A percentile compares a stretch with the other conserved stretches of the same genome.
Evolutionary conservation across 2,329 filamentous ascomycete genomes (phyloP).

Genomic region (Phyllachora maydis): DNA sequence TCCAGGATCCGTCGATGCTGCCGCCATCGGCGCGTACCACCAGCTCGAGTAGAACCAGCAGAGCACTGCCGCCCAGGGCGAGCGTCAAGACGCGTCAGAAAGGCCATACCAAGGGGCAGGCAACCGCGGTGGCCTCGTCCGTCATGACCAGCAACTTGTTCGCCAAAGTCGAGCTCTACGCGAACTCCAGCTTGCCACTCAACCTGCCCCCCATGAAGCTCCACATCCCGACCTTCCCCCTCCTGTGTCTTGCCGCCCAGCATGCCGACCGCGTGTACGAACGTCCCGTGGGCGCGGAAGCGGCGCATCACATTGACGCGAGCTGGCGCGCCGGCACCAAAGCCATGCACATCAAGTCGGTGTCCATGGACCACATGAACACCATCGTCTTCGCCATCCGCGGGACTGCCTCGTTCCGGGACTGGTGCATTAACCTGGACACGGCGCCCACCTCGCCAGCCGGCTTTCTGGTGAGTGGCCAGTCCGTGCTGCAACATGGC

Average conservation of each 20-base stretch:
- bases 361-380: conserved; percentile 57
- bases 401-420: conserved; percentile 60
- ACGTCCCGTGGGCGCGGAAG: conserved; percentile 38
- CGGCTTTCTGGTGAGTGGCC: conserved; percentile 36
- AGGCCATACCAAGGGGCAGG: conserved; percentile 14
- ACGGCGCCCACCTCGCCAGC: conserved; percentile 41
- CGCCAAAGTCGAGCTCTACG: conserved; percentile 58
- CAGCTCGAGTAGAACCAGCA: too few relatives aligned
- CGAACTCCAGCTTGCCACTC: conserved; percentile 53
- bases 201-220: conserved; percentile 47
- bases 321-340: conserved; percentile 60
- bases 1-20: too few relatives aligned
- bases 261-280: conserved; percentile 61
- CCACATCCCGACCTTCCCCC: conserved; percentile 56
- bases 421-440: conserved; percentile 73
- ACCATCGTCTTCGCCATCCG: conserved; percentile 71
- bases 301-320: conserved; percentile 47
- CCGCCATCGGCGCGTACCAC: conserved; percentile 1
- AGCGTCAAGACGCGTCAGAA: conserved; percentile 12
- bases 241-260: conserved; percentile 59
- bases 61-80: conserved; percentile 4
- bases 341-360: conserved; percentile 67
- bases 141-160: conserved; percentile 37
- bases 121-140: conserved; percentile 11
- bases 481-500: conserved; percentile 2